phyloP scores from a whole-genome alignment of 306 rosid genomes.

The Dalbergia oliveri region DNA sequence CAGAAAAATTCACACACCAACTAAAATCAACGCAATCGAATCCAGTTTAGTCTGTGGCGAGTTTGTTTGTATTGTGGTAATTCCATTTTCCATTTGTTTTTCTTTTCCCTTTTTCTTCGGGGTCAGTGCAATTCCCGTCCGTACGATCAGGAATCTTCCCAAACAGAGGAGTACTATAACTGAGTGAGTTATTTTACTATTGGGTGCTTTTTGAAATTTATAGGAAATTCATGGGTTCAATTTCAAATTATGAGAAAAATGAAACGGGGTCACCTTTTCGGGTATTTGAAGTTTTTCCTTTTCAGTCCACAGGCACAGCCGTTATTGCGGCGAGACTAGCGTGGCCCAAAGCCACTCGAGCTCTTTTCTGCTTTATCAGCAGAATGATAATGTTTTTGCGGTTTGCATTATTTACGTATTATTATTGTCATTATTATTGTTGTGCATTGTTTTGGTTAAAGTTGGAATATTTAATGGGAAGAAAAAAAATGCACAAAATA shows the following conservation, averaged over 20 bases:
- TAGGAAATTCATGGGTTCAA: constrained; percentile 7
- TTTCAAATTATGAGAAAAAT: neutral
- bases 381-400: constrained; percentile 25
- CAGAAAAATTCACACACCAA: constrained; percentile 43
- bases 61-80: constrained; percentile 40
- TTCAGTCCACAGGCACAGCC: constrained; percentile 57
- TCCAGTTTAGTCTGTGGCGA: constrained; percentile 38
- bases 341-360: constrained; percentile 39
- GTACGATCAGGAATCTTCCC: constrained; percentile 55
- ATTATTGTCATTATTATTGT: constrained; percentile 32
- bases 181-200: constrained; percentile 4
- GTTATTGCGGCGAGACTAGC: constrained; percentile 84
- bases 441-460: constrained; percentile 33
- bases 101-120: neutral
- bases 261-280: constrained; percentile 40
- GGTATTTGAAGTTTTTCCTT: neutral
- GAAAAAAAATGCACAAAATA: constrained; percentile 31
- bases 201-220: constrained; percentile 52
- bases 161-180: constrained; percentile 18
- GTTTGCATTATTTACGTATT: constrained; percentile 46
- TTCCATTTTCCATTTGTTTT: neutral
- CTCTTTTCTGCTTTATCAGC: constrained; percentile 23
- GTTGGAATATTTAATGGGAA: constrained; percentile 38
- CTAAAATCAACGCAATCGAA: constrained; percentile 47
- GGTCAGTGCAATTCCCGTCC: constrained; percentile 51